phyloP scores from a whole-genome alignment of 345 rosid genomes.

The Durio zibethinus region DNA sequence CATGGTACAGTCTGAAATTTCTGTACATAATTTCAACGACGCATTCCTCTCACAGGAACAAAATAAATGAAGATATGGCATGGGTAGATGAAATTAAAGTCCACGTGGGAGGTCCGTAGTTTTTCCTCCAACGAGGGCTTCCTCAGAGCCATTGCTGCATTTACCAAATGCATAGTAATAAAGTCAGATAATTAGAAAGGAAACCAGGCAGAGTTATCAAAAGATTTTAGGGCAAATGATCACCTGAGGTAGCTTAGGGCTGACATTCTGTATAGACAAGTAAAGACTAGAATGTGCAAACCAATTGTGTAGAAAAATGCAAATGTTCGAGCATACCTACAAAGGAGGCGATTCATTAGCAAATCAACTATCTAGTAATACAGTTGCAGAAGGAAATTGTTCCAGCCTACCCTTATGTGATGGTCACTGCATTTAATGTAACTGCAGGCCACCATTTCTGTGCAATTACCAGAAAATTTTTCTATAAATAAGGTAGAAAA shows the following conservation, averaged over 20 bases:
- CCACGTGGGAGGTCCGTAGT: constrained; percentile 68
- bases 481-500: too few species aligned
- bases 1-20: constrained; percentile 17
- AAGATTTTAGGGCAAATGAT: constrained; percentile 23
- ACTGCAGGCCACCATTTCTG: background rate
- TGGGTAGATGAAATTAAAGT: constrained; percentile 28
- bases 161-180: background rate
- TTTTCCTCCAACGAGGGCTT: constrained; percentile 43
- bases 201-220: background rate
- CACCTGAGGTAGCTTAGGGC: constrained; percentile 90
- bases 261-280: constrained; percentile 95
- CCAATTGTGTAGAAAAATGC: constrained; percentile 95
- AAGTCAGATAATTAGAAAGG: background rate
- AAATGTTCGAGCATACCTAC: constrained; percentile 89
- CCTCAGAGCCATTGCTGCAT: constrained; percentile 74
- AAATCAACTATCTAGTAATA: background rate
- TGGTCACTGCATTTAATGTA: background rate
- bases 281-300: constrained; percentile 78
- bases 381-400: background rate
- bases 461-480: too few species aligned
- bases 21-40: constrained; percentile 8
- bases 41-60: background rate
- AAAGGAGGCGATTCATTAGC: background rate
- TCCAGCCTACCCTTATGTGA: background rate
- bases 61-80: background rate